A percentile compares a stretch with the other conserved stretches of the same genome.
Evolutionary conservation across 164 flowering plant genomes (phyloP).

Genomic region (Vitis rotundifolia): DNA sequence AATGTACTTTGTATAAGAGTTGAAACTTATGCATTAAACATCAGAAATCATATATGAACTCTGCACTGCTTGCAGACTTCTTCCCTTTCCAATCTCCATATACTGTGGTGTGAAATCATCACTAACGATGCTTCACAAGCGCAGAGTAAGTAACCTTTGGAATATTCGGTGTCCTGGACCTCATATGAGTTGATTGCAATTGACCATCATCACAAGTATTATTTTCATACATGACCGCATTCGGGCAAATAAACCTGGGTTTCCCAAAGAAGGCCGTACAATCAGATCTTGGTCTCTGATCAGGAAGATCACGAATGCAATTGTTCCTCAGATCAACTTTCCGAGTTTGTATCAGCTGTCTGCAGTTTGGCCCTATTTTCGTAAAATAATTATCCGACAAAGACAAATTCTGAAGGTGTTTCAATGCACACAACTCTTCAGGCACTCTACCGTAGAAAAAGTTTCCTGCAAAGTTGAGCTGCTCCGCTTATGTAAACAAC

Average conservation of each 20-base stretch:
- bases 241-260: slow-evolving; percentile 16
- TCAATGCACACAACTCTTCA: slow-evolving; percentile 32
- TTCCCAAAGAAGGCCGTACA: slow-evolving; percentile 26
- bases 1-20: too few species aligned
- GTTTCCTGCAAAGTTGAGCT: slow-evolving; percentile 32
- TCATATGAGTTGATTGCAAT: too few species aligned
- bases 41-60: too few species aligned
- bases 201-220: slow-evolving; percentile 26
- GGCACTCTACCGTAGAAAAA: slow-evolving; percentile 36
- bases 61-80: too few species aligned
- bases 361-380: slow-evolving; percentile 32
- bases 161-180: too few species aligned
- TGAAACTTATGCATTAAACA: too few species aligned
- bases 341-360: slow-evolving; percentile 25
- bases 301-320: slow-evolving; percentile 36
- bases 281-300: slow-evolving; percentile 33
- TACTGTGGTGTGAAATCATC: too few species aligned
- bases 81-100: too few species aligned
- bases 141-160: too few species aligned
- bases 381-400: slow-evolving; percentile 40
- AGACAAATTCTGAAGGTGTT: slow-evolving; percentile 25
- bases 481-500: slow-evolving; percentile 30
- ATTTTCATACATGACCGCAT: background rate
- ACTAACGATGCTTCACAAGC: too few species aligned
- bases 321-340: slow-evolving; percentile 35